Evolutionary conservation across 352 stramenopile species (phyloP).

Genomic region (Phytophthora aleatoria): DNA sequence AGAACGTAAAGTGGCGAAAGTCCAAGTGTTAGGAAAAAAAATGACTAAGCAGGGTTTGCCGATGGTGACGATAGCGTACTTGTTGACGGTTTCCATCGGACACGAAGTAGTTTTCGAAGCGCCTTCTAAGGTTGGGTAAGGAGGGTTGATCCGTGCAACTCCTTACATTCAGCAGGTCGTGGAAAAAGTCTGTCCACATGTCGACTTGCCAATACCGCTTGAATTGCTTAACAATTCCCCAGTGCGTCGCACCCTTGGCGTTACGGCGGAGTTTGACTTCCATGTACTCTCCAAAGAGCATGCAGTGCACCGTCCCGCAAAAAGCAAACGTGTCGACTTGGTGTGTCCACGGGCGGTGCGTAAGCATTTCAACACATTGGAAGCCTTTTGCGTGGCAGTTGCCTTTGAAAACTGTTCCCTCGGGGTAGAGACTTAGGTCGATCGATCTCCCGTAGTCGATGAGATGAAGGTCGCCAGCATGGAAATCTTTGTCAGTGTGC

Average conservation of each 20-base stretch:
- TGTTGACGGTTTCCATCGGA: conserved; percentile 47
- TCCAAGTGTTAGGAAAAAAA: conserved; percentile 7
- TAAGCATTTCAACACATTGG: conserved; percentile 86
- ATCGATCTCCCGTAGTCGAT: conserved; percentile 90
- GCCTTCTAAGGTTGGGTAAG: conserved; percentile 43
- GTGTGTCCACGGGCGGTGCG: conserved; percentile 68
- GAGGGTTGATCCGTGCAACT: conserved; percentile 74
- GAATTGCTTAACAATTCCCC: conserved; percentile 57
- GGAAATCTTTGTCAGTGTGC: conserved; percentile 19
- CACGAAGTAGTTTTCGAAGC: conserved; percentile 62
- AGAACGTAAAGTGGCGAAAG: conserved; percentile 1
- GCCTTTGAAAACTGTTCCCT: conserved; percentile 61
- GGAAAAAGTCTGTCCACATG: conserved; percentile 79
- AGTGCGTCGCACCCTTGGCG: conserved; percentile 34
- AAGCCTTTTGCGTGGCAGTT: conserved; percentile 88
- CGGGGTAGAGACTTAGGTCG: conserved; percentile 64
- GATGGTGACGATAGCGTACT: conserved; percentile 28
- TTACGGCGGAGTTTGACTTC: conserved; percentile 47
- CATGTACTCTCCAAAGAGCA: conserved; percentile 90
- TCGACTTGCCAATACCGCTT: conserved; percentile 83
- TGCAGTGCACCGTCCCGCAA: conserved; percentile 73
- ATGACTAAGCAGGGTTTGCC: neutral
- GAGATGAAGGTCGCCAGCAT: conserved; percentile 60
- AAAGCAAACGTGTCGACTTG: conserved; percentile 90
- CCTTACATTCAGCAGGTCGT: conserved; percentile 70